Base-by-base conservation (phyloP, 345 rosid species). In the Boechera stricta region DNA sequence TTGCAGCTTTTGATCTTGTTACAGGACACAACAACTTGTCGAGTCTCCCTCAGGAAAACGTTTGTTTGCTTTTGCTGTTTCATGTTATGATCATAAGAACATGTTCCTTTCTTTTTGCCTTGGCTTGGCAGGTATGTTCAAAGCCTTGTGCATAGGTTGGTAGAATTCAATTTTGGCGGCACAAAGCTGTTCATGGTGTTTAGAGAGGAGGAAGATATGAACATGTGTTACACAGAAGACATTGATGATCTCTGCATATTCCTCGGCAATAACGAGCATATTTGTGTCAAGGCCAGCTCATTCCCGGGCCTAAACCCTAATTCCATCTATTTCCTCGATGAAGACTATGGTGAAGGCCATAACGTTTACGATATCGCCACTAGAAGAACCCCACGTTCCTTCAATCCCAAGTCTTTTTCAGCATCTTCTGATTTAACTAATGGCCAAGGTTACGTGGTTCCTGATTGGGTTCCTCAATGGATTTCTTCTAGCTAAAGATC, bases 221-320 rank as follows among this genome's bases (percentile, higher is more conserved):
- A 29, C 61, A 51, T 63, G 64, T 41, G 26, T 64, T 73, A 64
- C 45, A 73, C 64, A 4, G n/a, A 73, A 10, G 71, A 73, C 71
- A 73, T 73, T 39, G 77, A 64, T 2, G 61, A 73, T 64, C 53
- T 73, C 10, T 62, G 69, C 52, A 73, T 73, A 39, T 73, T 73
- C 77, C 10, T 73, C 2, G 70, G 70, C 15, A 29, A 26, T 16
- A 64, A 5, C 10, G 77, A 73, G 70, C 54, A 63, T 1, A 63
- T 73, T 1, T 73, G 76, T 28, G 39, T 72, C 52, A 1, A 36
- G 69, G 69, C 69, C 2, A 72, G 71, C 64, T 73, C 71, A 4
- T 63, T 16, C 71, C 77, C 77, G 24, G 77, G 71, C 21, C 39
- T 73, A n/a, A 42, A 29, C 13, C 71, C 63, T 16, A 73, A 64